Conservation (phyloP, 495 filamentous ascomycete species). For the Penicillium robsamsonii region DNA sequence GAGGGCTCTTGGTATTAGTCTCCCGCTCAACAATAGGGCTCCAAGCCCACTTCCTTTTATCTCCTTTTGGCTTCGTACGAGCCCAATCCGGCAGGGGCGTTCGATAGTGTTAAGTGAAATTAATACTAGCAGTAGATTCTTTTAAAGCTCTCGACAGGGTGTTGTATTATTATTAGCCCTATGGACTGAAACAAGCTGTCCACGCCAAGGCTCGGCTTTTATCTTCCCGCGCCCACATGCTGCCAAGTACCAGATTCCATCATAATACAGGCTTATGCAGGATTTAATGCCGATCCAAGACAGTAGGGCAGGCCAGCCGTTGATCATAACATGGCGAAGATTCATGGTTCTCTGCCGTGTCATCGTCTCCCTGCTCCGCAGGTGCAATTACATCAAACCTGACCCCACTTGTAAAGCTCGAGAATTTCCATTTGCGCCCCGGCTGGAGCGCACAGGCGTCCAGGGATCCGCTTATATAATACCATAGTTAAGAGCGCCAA, state of each 20-base stretch:
- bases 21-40: too few species aligned
- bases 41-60: not conserved
- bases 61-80: not conserved
- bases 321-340: not conserved
- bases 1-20: not conserved
- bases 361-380: too few species aligned
- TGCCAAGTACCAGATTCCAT: conserved; percentile 5
- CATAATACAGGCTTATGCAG: not conserved
- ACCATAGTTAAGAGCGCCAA: too few species aligned
- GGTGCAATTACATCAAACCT: too few species aligned
- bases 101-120: not conserved
- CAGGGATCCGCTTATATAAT: too few species aligned
- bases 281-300: not conserved
- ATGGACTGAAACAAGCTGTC: not conserved
- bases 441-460: too few species aligned
- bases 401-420: too few species aligned
- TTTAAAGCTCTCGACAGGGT: not conserved
- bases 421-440: too few species aligned
- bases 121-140: conserved; percentile 33
- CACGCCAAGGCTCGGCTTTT: not conserved
- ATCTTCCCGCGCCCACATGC: not conserved
- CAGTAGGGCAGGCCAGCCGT: not conserved
- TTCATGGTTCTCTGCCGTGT: not conserved
- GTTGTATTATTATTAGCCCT: not conserved
- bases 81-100: not conserved